Conservation (phyloP, 139 green algal genomes). For the Coelastrella sp. region DNA sequence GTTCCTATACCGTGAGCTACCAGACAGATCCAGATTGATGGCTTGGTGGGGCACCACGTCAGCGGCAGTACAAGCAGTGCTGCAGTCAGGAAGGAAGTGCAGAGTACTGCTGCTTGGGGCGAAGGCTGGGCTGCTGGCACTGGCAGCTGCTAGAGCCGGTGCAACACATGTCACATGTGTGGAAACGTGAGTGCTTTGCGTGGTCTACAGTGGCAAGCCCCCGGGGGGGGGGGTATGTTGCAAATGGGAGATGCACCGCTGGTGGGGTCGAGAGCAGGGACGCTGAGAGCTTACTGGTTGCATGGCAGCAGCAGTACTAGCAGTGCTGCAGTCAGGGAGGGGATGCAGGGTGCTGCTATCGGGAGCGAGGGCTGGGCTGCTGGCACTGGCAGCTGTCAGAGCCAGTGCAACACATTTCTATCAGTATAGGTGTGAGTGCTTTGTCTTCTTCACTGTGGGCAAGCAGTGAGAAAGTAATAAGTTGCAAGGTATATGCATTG, state of each 20-base stretch:
- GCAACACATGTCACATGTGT: conserved; percentile 37
- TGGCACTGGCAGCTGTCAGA: conserved; percentile 15
- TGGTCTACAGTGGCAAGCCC: not conserved
- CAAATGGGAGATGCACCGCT: too few relatives aligned
- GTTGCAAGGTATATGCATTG: too few relatives aligned
- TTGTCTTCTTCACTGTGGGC: not conserved
- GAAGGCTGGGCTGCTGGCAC: conserved; percentile 8
- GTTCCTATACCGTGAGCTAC: conserved; percentile 19
- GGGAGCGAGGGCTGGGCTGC: conserved; percentile 10
- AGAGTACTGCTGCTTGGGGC: conserved; percentile 36
- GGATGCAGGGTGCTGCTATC: conserved; percentile 10
- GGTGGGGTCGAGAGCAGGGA: too few relatives aligned
- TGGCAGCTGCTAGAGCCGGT: conserved; percentile 15
- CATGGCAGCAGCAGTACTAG: conserved; percentile 13
- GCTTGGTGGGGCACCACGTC: not conserved
- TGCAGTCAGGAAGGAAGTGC: not conserved
- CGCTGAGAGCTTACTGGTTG: too few relatives aligned
- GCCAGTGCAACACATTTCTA: conserved; percentile 19
- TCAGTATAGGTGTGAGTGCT: conserved; percentile 27
- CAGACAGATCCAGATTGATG: not conserved
- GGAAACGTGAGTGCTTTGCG: conserved; percentile 19
- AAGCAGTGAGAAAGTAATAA: too few relatives aligned
- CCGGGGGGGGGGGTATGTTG: too few relatives aligned
- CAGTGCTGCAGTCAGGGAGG: not conserved
- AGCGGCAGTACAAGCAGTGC: conserved; percentile 16